Conservation (phyloP, 306 rosid species). For the Castanospermum australe region DNA sequence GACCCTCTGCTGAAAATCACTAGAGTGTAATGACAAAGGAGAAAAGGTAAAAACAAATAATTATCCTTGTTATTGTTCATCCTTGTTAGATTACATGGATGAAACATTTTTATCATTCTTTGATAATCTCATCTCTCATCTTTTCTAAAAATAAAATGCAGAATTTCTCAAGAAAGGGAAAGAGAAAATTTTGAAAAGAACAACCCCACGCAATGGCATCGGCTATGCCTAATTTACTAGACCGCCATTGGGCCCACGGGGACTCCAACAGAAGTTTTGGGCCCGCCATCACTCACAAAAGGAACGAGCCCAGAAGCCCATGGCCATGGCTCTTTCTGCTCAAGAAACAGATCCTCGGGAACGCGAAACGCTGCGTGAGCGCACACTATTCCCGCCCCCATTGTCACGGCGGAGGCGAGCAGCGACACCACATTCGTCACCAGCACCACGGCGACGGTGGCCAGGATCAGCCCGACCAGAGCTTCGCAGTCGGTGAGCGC, state of each 20-base stretch:
- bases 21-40: too few species aligned
- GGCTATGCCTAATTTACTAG: too few species aligned
- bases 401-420: constrained; percentile 31
- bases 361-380: constrained; percentile 43
- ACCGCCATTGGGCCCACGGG: constrained; percentile 15
- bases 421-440: constrained; percentile 39
- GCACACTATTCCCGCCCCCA: constrained; percentile 29
- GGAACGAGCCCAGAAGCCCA: constrained; percentile 32
- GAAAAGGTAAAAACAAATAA: too few species aligned
- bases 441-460: constrained; percentile 32
- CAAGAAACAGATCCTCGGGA: constrained; percentile 51
- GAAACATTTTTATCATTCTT: too few species aligned
- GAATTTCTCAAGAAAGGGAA: neutral
- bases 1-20: too few species aligned
- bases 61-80: too few species aligned
- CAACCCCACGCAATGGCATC: too few species aligned
- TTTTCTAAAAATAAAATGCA: neutral
- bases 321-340: constrained; percentile 25
- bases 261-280: constrained; percentile 3
- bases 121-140: neutral
- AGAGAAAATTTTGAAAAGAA: neutral
- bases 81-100: too few species aligned
- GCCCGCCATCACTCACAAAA: neutral
- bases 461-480: constrained; percentile 19
- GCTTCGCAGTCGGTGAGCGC: constrained; percentile 22